Evolutionary conservation across 805 yeast genomes (phyloP), one percentile per base, ranked within the genome.

Genomic region (Kregervanrija fluxuum): DNA sequence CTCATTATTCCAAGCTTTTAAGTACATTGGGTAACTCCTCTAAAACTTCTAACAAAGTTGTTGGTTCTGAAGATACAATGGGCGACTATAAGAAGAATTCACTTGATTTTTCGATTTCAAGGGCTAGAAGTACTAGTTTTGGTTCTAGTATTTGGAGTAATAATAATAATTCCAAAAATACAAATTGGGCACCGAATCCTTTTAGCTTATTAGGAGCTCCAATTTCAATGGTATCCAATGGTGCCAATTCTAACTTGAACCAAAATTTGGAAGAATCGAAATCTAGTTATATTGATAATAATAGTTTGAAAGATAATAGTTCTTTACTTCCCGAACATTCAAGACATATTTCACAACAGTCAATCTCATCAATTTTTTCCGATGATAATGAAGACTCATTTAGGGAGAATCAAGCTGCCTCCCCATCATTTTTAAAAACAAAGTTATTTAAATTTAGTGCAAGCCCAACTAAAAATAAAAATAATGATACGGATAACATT

Each of bases 361-460:
- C 28, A 22, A 22, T 22, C 8, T 30, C 44, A 17, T 31, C 44
- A 4, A n/a, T 51, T 9, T 40, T 46, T 11, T 44, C 51, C 6
- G 30, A 30, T 11, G 35, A 30, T 33, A 22, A 41, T 13, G 16
- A 57, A 2, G 49, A 37, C 9, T 31, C 43, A 16, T 16, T 47
- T 48, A 16, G 39, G 30, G 47, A 39, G 32, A 43, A 40, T n/a
- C 50, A 45, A 11, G 50, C 55, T n/a, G 44, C 61, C 2, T 65
- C 72, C 4, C 69, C 71, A 8, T 64, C 69, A 8, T 64, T 68
- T 37, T 61, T 69, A 53, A 63, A 62, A 38, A 60, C 57, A 42
- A 60, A 57, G 36, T 52, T 69, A 15, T 65, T 66, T 49, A 56
- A 63, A 37, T 64, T 69, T 52, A 71, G 73, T 9, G 45, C 58